Conservation (phyloP, 2,329 filamentous ascomycete genomes). For the Hypoxylon sp. region DNA sequence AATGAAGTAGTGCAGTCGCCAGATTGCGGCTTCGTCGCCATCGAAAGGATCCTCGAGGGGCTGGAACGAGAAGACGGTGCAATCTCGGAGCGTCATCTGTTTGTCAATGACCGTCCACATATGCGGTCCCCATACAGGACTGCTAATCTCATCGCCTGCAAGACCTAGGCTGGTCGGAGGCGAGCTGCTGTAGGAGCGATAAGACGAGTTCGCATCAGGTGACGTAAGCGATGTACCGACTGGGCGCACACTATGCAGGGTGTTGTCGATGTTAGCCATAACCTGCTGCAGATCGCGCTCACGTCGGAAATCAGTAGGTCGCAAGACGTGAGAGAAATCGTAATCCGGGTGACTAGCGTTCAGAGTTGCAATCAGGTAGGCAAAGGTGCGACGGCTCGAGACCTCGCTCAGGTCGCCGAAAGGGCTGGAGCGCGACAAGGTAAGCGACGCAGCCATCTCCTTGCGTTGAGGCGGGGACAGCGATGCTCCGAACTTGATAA, state of each 20-base stretch:
- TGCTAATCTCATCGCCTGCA: slow-evolving; percentile 60
- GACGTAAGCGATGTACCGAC: slow-evolving; percentile 57
- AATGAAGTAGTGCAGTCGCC: slow-evolving; percentile 97
- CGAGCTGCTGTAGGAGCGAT: slow-evolving; percentile 53
- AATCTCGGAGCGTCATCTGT: slow-evolving; percentile 92
- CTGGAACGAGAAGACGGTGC: slow-evolving; percentile 88
- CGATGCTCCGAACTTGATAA: slow-evolving; percentile 86
- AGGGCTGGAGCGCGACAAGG: slow-evolving; percentile 87
- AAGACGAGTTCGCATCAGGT: slow-evolving; percentile 57
- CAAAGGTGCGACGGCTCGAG: slow-evolving; percentile 90
- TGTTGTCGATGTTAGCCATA: slow-evolving; percentile 89
- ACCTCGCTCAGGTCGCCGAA: slow-evolving; percentile 92
- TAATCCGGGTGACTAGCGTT: slow-evolving; percentile 97
- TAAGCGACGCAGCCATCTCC: slow-evolving; percentile 74
- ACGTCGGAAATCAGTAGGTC: slow-evolving; percentile 89
- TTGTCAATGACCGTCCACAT: slow-evolving; percentile 95
- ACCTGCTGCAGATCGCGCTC: slow-evolving; percentile 84
- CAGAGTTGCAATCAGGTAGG: slow-evolving; percentile 94
- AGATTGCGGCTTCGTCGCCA: slow-evolving; percentile 92
- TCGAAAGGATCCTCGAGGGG: slow-evolving; percentile 92
- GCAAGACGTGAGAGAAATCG: slow-evolving; percentile 93
- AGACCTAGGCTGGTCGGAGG: slow-evolving; percentile 54
- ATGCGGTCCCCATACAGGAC: slow-evolving; percentile 82
- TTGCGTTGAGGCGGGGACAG: slow-evolving; percentile 85
- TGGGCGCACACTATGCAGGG: slow-evolving; percentile 86